Evolutionary conservation across 140 eudicot genomes (phyloP).

Genomic region (Cichorium intybus): DNA sequence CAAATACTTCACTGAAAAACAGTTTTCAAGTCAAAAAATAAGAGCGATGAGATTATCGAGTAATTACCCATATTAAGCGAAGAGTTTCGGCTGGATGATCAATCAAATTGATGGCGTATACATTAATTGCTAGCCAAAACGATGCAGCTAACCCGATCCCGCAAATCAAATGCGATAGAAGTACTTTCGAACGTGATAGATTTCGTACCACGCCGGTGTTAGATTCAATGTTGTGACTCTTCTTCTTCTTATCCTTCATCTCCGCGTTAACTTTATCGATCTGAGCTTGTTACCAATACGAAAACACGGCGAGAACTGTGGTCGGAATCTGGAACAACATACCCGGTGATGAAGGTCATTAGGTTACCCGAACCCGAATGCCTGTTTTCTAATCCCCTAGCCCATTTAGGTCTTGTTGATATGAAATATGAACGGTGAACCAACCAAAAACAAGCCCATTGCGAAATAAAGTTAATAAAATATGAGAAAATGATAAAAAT

Average conservation of each 20-base stretch:
- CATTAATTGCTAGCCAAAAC: slow-evolving; percentile 43
- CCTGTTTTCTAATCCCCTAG: neutral
- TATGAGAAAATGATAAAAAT: no score
- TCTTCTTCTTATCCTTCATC: slow-evolving; percentile 25
- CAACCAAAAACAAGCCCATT: no score
- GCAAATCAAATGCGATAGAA: slow-evolving; percentile 44
- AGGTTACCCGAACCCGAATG: neutral
- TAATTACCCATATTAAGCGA: slow-evolving; percentile 52
- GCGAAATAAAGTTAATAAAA: no score
- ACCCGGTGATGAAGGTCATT: neutral
- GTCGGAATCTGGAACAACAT: neutral
- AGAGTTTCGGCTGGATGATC: slow-evolving; percentile 47
- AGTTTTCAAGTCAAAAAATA: neutral
- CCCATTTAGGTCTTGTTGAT: neutral
- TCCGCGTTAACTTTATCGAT: neutral
- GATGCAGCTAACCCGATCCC: slow-evolving; percentile 62
- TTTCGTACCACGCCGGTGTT: slow-evolving; percentile 2
- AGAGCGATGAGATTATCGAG: neutral
- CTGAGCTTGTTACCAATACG: slow-evolving; percentile 3
- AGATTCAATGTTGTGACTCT: slow-evolving; percentile 1
- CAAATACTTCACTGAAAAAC: neutral
- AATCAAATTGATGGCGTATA: slow-evolving; percentile 46
- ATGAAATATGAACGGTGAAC: no score
- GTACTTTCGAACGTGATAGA: slow-evolving; percentile 25
- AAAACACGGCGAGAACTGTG: slow-evolving; percentile 13